These are phyloP conservation scores for Ploettnerulaceae sp. DNA, from an alignment of 2,329 filamentous ascomycete genomes.

Conservation along the genomic window DNA sequence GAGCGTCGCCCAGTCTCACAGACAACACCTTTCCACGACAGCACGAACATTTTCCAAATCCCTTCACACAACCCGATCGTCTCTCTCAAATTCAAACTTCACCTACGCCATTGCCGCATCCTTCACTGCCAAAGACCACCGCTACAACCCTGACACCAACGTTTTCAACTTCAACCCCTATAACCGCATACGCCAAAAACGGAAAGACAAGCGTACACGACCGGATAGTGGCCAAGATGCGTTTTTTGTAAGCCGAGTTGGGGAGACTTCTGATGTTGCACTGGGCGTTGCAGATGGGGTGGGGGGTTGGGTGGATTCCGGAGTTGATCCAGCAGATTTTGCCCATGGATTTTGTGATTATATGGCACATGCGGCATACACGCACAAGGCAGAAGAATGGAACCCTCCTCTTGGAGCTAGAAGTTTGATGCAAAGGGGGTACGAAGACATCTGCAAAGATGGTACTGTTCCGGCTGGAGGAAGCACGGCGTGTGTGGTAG, in stretches of 20 bases:
- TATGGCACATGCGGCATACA: conserved; percentile 71
- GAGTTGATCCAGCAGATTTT: conserved; percentile 91
- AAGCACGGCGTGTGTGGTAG: conserved; percentile 85
- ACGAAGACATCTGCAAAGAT: conserved; percentile 75
- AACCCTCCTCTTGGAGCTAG: conserved; percentile 51
- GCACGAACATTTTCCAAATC: conserved; percentile 7
- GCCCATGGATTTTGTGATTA: conserved; percentile 90
- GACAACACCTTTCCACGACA: not conserved
- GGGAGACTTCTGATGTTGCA: conserved; percentile 65
- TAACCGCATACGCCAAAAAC: conserved; percentile 51
- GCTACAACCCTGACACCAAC: conserved; percentile 63
- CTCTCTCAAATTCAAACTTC: conserved; percentile 36
- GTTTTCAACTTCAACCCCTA: conserved; percentile 67
- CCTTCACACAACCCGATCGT: conserved; percentile 23
- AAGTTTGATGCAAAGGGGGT: conserved; percentile 74
- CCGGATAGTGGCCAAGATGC: conserved; percentile 89
- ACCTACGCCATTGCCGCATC: conserved; percentile 70
- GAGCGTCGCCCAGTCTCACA: not conserved
- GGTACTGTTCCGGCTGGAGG: conserved; percentile 72
- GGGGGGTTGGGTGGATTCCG: conserved; percentile 89
- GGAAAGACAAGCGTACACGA: conserved; percentile 53
- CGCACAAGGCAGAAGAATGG: conserved; percentile 28
- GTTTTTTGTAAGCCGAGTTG: conserved; percentile 85
- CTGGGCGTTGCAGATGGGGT: conserved; percentile 93
- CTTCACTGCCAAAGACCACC: conserved; percentile 66